These are phyloP conservation scores for Sugiyamaella pinicola DNA, from an alignment of 1,139 yeast species.

Conservation along the genomic window DNA sequence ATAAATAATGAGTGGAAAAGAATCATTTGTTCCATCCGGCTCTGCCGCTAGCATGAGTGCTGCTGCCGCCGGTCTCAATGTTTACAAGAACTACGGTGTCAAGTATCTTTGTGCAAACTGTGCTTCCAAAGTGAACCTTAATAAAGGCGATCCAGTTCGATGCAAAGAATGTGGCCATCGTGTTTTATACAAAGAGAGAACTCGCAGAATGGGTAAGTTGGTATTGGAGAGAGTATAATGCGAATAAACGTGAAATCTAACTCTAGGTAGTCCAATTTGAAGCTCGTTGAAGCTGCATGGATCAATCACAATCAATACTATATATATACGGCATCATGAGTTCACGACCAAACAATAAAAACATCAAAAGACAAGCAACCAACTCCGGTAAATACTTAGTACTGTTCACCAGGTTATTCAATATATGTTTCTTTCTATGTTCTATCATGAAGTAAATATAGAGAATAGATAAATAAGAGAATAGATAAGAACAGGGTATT, in stretches of 20 bases:
- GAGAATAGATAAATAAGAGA: too few relatives aligned
- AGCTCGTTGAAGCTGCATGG: conserved; percentile 58
- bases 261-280: conserved; percentile 56
- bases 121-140: conserved; percentile 83
- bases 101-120: conserved; percentile 96
- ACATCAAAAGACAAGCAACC: not conserved
- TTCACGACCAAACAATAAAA: not conserved
- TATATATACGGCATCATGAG: not conserved
- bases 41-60: conserved; percentile 62
- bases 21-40: conserved; percentile 89
- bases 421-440: not conserved
- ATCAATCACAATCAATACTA: not conserved
- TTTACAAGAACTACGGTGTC: conserved; percentile 81
- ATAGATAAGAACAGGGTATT: too few relatives aligned
- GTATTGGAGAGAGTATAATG: conserved; percentile 16
- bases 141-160: conserved; percentile 95
- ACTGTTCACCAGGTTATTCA: not conserved
- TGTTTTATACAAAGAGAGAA: conserved; percentile 94
- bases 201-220: conserved; percentile 81
- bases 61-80: conserved; percentile 68
- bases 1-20: conserved; percentile 53
- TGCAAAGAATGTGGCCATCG: conserved; percentile 99
- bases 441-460: too few relatives aligned
- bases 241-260: conserved; percentile 12
- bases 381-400: not conserved